Evolutionary conservation across 768 basidiomycete species (phyloP).

Genomic region (Serendipita sp.): DNA sequence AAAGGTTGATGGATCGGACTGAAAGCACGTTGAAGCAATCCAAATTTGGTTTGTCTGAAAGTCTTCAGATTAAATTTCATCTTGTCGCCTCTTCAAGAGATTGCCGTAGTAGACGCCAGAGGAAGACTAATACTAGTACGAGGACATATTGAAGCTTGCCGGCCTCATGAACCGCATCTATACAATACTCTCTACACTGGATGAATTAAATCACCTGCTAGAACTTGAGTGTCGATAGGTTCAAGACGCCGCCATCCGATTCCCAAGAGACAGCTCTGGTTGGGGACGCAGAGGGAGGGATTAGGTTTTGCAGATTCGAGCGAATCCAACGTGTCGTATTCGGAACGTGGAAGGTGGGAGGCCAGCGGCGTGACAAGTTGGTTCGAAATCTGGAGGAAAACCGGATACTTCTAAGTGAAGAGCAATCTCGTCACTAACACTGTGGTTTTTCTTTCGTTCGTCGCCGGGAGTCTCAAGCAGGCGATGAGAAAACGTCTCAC

Average conservation of each 20-base stretch:
- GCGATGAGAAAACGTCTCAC: not conserved
- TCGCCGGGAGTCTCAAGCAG: not conserved
- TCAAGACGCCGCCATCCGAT: constrained; percentile 50
- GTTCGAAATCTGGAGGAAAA: not conserved
- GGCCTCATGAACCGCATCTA: constrained; percentile 85
- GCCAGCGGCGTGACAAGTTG: not conserved
- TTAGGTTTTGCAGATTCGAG: not conserved
- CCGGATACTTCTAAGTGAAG: not conserved
- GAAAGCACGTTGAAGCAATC: not conserved
- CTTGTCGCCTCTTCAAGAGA: constrained; percentile 54
- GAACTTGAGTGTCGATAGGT: constrained; percentile 30
- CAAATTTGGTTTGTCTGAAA: not conserved
- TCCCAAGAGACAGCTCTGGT: constrained; percentile 27
- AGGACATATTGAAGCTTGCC: constrained; percentile 87
- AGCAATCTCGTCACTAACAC: not conserved
- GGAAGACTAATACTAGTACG: constrained; percentile 90
- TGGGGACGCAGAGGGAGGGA: not conserved
- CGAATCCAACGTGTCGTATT: constrained; percentile 14
- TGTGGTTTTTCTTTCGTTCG: not conserved
- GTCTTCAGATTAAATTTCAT: constrained; percentile 69
- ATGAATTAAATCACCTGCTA: constrained; percentile 48
- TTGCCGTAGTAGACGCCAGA: constrained; percentile 90
- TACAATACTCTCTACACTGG: constrained; percentile 69
- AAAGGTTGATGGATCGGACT: constrained; percentile 1
- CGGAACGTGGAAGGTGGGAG: constrained; percentile 11